A percentile compares a stretch with the other conserved stretches of the same genome.
These are phyloP conservation scores for Keqinozyma sinolaborantium DNA, from an alignment of 1,139 yeast species.

Conservation along the genomic window DNA sequence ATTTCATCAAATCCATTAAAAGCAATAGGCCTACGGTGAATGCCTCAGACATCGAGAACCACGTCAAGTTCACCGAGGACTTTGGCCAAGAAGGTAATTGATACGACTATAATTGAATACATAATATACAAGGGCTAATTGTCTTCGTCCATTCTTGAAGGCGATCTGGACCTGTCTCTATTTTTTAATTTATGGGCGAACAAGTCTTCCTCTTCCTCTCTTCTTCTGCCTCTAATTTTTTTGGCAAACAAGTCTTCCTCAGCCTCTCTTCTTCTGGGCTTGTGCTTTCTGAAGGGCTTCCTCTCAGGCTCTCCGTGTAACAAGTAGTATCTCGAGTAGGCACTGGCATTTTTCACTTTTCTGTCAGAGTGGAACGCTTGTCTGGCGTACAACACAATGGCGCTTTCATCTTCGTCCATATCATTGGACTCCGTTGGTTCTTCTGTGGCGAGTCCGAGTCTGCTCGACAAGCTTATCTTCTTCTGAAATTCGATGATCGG, in stretches of 20 bases:
- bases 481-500: slow-evolving; percentile 37
- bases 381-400: slow-evolving; percentile 41
- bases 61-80: slow-evolving; percentile 84
- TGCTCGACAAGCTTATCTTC: slow-evolving; percentile 24
- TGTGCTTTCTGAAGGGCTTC: slow-evolving; percentile 18
- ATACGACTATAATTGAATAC: slow-evolving; percentile 1
- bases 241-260: slow-evolving; percentile 35
- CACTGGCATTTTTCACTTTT: slow-evolving; percentile 57
- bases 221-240: slow-evolving; percentile 9
- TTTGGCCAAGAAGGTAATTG: slow-evolving; percentile 96
- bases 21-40: slow-evolving; percentile 95
- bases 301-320: slow-evolving; percentile 74
- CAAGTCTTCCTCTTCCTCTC: slow-evolving; percentile 33
- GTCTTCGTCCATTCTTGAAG: slow-evolving; percentile 8
- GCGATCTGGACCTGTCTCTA: slow-evolving; percentile 12
- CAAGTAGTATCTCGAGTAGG: slow-evolving; percentile 62
- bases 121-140: slow-evolving; percentile 1
- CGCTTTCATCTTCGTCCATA: slow-evolving; percentile 44
- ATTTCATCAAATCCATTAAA: slow-evolving; percentile 89
- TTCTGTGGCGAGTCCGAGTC: slow-evolving; percentile 23
- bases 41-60: slow-evolving; percentile 73
- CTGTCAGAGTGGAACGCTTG: slow-evolving; percentile 53
- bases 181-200: slow-evolving; percentile 28
- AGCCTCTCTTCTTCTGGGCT: slow-evolving; percentile 5
- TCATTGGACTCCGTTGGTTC: slow-evolving; percentile 12